Evolutionary conservation across 805 yeast genomes (phyloP), one percentile per base, ranked within the genome.

Genomic region (Clavispora vitiphila): DNA sequence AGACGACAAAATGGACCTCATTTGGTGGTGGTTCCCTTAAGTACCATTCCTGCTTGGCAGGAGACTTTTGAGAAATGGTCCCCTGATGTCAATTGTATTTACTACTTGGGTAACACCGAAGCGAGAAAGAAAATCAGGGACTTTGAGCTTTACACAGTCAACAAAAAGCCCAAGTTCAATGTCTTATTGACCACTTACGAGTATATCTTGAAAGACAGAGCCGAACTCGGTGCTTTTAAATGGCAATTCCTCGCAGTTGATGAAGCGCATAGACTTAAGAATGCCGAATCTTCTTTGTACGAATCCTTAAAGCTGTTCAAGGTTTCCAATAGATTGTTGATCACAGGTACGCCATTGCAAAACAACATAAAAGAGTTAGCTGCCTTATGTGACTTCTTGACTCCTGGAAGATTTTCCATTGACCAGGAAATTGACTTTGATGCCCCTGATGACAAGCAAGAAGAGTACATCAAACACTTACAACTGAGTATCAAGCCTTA

Each of bases 211-310:
- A 93, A 93, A 57, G 99, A 93, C 62, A 73, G 89, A 34, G 52
- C 70, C 19, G 95, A 86, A 46, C 74, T 93, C 39, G 96, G 96
- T 4, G 60, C 78, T 22, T 77, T 93, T 44, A 84, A 77, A 61
- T 93, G 99, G 99, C 97, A 90, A 60, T 93, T 84, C 59, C 66
- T 95, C 51, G 99, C 99, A 2, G 98, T 93, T 20, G 99, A 93
- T 64, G 99, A 93, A 67, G 99, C 99, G 5, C 99, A 93, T 67
- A 77, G 99, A 58, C 73, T 93, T 58, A 93, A 93, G 55, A 93
- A 93, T 59, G 86, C 96, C 0, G 97, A 90, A 60, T 81, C 93
- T 22, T 90, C 98, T 0, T 68, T 93, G 31, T 93, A 93, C 61
- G 98, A 91, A 58, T 83, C 96, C 3, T 72, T 93, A 44, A 77